Conservation (phyloP, 1,284 basidiomycete species). For the Tilletia caries region DNA sequence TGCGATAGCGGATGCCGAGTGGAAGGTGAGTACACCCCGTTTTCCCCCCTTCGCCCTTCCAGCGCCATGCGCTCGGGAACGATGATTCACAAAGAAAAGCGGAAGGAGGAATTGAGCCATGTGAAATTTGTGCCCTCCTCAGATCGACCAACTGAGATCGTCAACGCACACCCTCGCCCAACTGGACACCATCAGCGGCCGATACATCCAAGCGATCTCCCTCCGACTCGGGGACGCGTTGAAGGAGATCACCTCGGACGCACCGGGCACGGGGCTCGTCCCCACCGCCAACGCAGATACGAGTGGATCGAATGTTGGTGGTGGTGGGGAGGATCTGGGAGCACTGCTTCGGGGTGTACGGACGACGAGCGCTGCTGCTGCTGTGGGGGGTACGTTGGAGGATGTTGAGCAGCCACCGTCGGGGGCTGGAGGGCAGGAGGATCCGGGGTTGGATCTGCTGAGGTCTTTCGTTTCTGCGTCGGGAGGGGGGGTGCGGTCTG, state of each 20-base stretch:
- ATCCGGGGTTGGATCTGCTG: slow-evolving; percentile 5
- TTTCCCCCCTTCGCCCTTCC: no score
- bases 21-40: not conserved
- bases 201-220: slow-evolving; percentile 9
- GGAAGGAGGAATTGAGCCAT: no score
- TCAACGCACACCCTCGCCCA: slow-evolving; percentile 8
- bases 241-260: slow-evolving; percentile 10
- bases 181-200: not conserved
- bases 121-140: no score
- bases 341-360: not conserved
- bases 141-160: slow-evolving; percentile 4
- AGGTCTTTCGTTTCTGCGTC: not conserved
- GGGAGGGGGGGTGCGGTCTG: not conserved
- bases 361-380: not conserved
- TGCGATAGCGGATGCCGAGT: slow-evolving; percentile 8
- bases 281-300: not conserved
- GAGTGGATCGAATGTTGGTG: not conserved
- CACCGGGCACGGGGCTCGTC: not conserved
- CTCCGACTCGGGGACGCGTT: not conserved
- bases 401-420: not conserved
- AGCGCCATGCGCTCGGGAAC: no score
- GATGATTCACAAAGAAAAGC: no score
- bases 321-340: not conserved
- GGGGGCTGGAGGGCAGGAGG: not conserved
- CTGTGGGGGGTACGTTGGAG: not conserved